Conservation (phyloP, 2,329 filamentous ascomycete genomes). For the Hirsutella thompsonii region DNA sequence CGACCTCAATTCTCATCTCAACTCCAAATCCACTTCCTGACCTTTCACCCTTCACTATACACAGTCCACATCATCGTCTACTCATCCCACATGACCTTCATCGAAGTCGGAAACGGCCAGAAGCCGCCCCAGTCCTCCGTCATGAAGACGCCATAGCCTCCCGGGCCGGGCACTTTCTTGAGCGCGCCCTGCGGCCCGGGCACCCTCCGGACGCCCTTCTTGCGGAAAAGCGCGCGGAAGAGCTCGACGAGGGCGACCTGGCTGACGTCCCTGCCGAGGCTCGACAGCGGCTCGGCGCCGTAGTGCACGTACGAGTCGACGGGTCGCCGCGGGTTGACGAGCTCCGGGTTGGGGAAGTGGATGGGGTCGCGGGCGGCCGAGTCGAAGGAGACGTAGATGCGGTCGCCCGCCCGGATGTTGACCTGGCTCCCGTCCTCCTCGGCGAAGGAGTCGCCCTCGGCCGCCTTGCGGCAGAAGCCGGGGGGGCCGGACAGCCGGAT, state of each 20-base stretch:
- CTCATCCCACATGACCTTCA: slow-evolving; percentile 38
- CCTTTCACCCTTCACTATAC: too few species aligned
- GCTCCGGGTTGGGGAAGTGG: slow-evolving; percentile 47
- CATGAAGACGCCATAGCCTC: slow-evolving; percentile 48
- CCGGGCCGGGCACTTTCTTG: slow-evolving; percentile 47
- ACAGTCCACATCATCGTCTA: neutral
- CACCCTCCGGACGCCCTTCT: slow-evolving; percentile 46
- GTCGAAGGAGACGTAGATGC: slow-evolving; percentile 50
- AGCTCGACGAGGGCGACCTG: slow-evolving; percentile 53
- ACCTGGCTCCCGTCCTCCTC: slow-evolving; percentile 40
- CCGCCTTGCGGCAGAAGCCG: slow-evolving; percentile 44
- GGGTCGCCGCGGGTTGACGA: slow-evolving; percentile 50
- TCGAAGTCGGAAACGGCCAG: slow-evolving; percentile 34
- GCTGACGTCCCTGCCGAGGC: slow-evolving; percentile 47
- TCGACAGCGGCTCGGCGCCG: slow-evolving; percentile 47
- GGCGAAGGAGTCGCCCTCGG: slow-evolving; percentile 27
- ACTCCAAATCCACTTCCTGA: too few species aligned
- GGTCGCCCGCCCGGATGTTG: slow-evolving; percentile 39
- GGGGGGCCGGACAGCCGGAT: slow-evolving; percentile 54
- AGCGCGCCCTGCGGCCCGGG: slow-evolving; percentile 52
- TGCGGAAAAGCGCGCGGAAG: slow-evolving; percentile 50
- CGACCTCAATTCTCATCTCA: too few species aligned
- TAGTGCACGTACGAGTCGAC: slow-evolving; percentile 53
- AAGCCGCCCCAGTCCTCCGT: slow-evolving; percentile 48
- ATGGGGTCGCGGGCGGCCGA: slow-evolving; percentile 40